Evolutionary conservation across 1,284 basidiomycete genomes (phyloP).

Genomic region (Papiliotrema flavescens): DNA sequence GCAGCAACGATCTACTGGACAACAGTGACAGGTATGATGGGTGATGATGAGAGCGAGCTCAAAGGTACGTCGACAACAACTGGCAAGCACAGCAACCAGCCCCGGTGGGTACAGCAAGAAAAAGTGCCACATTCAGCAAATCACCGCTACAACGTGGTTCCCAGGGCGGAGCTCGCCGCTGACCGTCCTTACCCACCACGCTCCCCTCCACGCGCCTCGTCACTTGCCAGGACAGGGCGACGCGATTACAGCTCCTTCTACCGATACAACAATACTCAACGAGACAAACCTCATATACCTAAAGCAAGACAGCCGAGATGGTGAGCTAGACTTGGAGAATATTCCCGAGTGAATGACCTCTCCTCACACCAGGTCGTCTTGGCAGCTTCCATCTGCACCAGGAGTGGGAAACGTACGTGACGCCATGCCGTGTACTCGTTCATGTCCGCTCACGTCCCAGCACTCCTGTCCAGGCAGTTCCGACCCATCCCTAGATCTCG

Average conservation of each 20-base stretch:
- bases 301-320: constrained; percentile 5
- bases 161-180: too few relatives aligned
- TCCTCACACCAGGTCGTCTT: constrained; percentile 53
- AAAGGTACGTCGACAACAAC: too few relatives aligned
- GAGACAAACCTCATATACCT: not conserved
- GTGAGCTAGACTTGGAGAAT: constrained; percentile 4
- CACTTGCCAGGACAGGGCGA: not conserved
- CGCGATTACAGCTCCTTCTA: too few relatives aligned
- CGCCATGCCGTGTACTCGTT: not conserved
- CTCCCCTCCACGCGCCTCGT: not conserved
- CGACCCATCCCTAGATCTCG: constrained; percentile 87
- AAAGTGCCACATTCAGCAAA: constrained; percentile 7
- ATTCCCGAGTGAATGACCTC: not conserved
- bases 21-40: not conserved
- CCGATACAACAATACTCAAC: not conserved
- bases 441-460: constrained; percentile 50
- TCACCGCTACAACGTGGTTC: too few relatives aligned
- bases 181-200: too few relatives aligned
- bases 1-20: constrained; percentile 2
- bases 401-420: constrained; percentile 50
- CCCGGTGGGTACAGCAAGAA: not conserved
- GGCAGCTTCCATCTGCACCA: constrained; percentile 78
- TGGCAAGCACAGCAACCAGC: not conserved
- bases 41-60: constrained; percentile 5
- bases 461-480: constrained; percentile 95